Base-by-base conservation (phyloP, 2,329 filamentous ascomycete species). In the Penicillium hordei region DNA sequence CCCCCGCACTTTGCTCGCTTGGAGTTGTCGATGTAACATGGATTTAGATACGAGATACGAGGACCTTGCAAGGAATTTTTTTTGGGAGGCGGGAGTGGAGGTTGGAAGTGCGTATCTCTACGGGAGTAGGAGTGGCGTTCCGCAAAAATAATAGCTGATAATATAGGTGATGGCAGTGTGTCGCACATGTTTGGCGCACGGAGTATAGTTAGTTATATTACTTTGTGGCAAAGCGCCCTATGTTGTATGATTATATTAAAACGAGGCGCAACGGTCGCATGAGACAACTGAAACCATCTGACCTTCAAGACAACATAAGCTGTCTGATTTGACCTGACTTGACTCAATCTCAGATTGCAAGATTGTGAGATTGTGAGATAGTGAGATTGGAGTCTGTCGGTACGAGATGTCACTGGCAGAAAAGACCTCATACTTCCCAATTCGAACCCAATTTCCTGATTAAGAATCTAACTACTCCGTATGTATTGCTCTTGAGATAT, bases 1-100 rank as follows among this genome's bases (percentile, higher is more conserved):
- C 42, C 59, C 59, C 59, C 59, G 59, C 59, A 61, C 40, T 61
- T 59, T 53, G 13, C 38, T 48, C 52, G 52, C 43, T 54, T 55
- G 36, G 19, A 34, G 15, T 36, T 44, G 17, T 10, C 4, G 25
- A 55, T 56, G 53, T 46, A 52, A 56, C 48, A 27, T 52, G 25
- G 19, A 21, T 39, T 33, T 29, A n/a, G 15, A n/a, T 34, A 8
- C 19, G 39, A 56, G 40, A 56, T 40, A 56, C 15, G 45, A 39
- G 52, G 39, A 51, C 53, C 39, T 51, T 44, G 39, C n/a, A 12
- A 36, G 1, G 19, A 2, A n/a, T 39, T 38, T 29, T 50, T 33
- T 6, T 15, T 2, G 17, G 13, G 31, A 10, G 3, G 3, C 1
- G 29, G 29, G 29, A 9, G 29, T 1, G 27, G 12, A 1, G 10